Evolutionary conservation across 441 rosid genomes (phyloP).

Genomic region (Erysimum cheiri): DNA sequence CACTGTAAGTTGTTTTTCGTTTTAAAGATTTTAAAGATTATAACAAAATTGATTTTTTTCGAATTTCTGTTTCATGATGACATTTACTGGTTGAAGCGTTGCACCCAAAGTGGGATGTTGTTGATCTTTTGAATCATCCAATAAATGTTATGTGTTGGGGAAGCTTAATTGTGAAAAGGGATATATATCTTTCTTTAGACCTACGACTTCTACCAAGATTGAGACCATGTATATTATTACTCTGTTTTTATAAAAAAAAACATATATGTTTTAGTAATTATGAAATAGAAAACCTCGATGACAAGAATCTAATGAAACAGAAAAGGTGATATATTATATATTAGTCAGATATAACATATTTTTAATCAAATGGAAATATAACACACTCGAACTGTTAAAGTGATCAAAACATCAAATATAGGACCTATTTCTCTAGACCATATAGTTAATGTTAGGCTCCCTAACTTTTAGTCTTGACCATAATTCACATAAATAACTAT

Average conservation of each 20-base stretch:
- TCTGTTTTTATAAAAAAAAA: neutral
- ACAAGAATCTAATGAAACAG: constrained; percentile 6
- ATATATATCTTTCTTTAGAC: constrained; percentile 25
- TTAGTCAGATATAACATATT: neutral
- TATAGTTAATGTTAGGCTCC: constrained; percentile 38
- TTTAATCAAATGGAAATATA: constrained; percentile 5
- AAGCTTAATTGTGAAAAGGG: constrained; percentile 25
- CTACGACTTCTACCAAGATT: constrained; percentile 29
- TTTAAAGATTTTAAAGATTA: neutral
- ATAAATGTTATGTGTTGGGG: constrained; percentile 30
- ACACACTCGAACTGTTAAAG: constrained; percentile 27
- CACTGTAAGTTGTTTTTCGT: constrained; percentile 15
- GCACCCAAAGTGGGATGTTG: constrained; percentile 5
- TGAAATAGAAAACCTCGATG: constrained; percentile 23
- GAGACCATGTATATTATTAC: constrained; percentile 25
- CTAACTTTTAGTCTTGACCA: constrained; percentile 31
- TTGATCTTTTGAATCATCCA: constrained; percentile 22
- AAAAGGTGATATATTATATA: constrained; percentile 23
- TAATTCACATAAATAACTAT: constrained; percentile 21
- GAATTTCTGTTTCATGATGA: constrained; percentile 4
- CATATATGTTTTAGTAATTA: neutral
- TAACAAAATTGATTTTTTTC: neutral
- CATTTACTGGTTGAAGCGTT: constrained; percentile 5
- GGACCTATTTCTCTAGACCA: constrained; percentile 32
- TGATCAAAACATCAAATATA: constrained; percentile 28